A percentile compares a stretch with the other conserved stretches of the same genome.
Evolutionary conservation across 2,329 filamentous ascomycete genomes (phyloP).

Genomic region (Elsinoe australis): DNA sequence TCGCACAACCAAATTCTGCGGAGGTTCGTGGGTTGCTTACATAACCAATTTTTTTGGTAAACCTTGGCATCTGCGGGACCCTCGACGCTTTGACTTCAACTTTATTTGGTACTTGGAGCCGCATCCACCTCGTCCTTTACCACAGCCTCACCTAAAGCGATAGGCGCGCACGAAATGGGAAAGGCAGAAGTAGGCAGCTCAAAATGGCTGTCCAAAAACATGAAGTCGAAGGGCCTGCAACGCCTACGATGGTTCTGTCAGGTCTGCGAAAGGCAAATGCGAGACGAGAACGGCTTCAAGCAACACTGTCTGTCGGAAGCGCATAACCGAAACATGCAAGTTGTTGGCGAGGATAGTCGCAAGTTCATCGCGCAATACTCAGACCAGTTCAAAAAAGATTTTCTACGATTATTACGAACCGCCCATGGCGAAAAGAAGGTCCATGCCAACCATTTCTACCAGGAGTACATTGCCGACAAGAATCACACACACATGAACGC

Average conservation of each 20-base stretch:
- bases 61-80: not conserved
- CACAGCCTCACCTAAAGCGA: too few relatives aligned
- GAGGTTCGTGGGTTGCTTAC: slow-evolving; percentile 11
- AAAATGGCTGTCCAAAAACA: slow-evolving; percentile 85
- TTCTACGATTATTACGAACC: slow-evolving; percentile 67
- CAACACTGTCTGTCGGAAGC: slow-evolving; percentile 71
- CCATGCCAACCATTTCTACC: slow-evolving; percentile 87
- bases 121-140: too few relatives aligned
- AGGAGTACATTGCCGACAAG: slow-evolving; percentile 82
- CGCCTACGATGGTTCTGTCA: slow-evolving; percentile 85
- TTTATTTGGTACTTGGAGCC: too few relatives aligned
- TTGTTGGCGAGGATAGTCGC: slow-evolving; percentile 79
- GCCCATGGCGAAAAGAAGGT: slow-evolving; percentile 86
- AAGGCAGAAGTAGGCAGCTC: slow-evolving; percentile 86
- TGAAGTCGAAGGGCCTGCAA: slow-evolving; percentile 72
- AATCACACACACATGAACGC: slow-evolving; percentile 91
- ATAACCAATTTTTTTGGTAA: not conserved
- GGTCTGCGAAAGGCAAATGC: slow-evolving; percentile 66
- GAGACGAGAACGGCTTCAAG: slow-evolving; percentile 87
- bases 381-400: slow-evolving; percentile 73
- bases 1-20: slow-evolving; percentile 10
- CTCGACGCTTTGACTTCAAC: not conserved
- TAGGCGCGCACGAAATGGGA: too few relatives aligned
- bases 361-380: slow-evolving; percentile 77
- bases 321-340: slow-evolving; percentile 81